phyloP scores from a whole-genome alignment of 768 basidiomycete species.

The Leccinum disarticulatum region DNA sequence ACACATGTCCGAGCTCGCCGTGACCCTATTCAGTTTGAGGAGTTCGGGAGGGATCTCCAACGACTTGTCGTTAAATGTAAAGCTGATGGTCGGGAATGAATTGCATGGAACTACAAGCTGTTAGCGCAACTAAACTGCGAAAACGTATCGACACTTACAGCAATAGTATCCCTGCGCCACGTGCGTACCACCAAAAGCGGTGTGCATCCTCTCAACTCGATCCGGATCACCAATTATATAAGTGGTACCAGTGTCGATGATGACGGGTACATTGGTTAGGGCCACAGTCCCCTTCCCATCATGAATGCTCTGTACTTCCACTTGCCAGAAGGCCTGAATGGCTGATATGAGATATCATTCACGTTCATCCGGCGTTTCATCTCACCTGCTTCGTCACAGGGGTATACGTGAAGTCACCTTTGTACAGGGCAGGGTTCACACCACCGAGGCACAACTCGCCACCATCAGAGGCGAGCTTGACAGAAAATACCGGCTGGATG shows the following conservation, averaged over 20 bases:
- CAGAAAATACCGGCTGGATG: not conserved
- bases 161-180: not conserved
- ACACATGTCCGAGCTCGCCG: not conserved
- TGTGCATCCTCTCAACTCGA: not conserved
- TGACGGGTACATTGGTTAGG: not conserved
- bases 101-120: not conserved
- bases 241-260: not conserved
- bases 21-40: not conserved
- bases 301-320: not conserved
- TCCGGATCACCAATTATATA: not conserved
- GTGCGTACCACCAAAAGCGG: not conserved
- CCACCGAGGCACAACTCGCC: not conserved
- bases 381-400: not conserved
- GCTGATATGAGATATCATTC: not conserved
- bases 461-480: not conserved
- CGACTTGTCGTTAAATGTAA: not conserved
- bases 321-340: not conserved
- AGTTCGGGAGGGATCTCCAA: not conserved
- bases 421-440: not conserved
- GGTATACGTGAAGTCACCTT: not conserved
- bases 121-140: not conserved
- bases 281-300: not conserved
- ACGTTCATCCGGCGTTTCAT: not conserved
- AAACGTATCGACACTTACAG: not conserved
- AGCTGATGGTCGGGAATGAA: not conserved